Conservation (phyloP, 345 rosid genomes). For the Gynandropsis gynandra region DNA sequence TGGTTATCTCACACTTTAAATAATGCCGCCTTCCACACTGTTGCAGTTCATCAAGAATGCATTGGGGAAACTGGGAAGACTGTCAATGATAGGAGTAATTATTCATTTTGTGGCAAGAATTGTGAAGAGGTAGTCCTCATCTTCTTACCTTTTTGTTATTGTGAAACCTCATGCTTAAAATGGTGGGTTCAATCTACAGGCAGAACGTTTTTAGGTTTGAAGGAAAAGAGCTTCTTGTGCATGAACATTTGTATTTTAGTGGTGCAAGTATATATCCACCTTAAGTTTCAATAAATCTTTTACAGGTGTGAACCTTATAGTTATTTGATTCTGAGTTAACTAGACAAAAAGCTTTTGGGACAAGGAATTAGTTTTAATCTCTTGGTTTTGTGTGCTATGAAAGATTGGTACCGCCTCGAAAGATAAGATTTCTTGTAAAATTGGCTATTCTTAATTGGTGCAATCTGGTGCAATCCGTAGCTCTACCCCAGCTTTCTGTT, state of each 20-base stretch:
- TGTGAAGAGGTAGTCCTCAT: conserved; percentile 70
- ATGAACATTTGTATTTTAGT: no score
- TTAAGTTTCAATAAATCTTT: no score
- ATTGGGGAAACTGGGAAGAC: conserved; percentile 29
- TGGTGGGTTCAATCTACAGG: conserved; percentile 2
- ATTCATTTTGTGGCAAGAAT: conserved; percentile 65
- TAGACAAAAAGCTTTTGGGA: no score
- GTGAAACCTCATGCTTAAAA: conserved; percentile 23
- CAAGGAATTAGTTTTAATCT: no score
- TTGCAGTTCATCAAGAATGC: conserved; percentile 75
- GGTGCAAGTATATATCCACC: no score
- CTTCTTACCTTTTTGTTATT: conserved; percentile 31
- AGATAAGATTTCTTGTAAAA: no score
- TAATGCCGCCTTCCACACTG: conserved; percentile 19
- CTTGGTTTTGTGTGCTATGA: no score
- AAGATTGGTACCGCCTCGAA: no score
- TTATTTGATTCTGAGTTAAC: no score
- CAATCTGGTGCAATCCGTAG: conserved; percentile 1
- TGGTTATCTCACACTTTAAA: conserved; percentile 7
- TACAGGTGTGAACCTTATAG: no score
- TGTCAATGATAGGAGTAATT: conserved; percentile 22
- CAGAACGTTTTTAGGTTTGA: conserved; percentile 3
- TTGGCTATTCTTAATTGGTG: conserved; percentile 3
- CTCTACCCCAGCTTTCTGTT: neutral
- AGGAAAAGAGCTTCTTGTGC: no score